Percentiles rank a stretch among this genome's conserved stretches.
These are phyloP conservation scores for Protostelium mycophagum DNA, from an alignment of 78 protist species.

Conservation along the genomic window DNA sequence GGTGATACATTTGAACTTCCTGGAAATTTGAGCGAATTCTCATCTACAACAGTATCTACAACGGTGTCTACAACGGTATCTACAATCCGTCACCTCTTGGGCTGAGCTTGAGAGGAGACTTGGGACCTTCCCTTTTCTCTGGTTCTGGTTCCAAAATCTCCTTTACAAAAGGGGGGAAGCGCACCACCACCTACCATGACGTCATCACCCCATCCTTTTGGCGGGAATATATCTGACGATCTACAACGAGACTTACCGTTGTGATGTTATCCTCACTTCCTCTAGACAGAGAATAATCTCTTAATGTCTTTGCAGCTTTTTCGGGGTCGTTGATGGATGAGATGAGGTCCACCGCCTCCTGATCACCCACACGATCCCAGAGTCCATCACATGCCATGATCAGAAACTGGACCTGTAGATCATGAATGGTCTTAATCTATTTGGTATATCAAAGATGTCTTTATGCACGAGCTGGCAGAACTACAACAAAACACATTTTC, in stretches of 20 bases:
- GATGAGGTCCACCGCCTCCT: conserved; percentile 60
- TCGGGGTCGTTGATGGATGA: conserved; percentile 56
- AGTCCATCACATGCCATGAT: conserved; percentile 63
- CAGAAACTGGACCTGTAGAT: conserved; percentile 17
- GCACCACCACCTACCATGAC: too few relatives aligned
- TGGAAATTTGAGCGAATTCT: too few relatives aligned
- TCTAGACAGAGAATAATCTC: conserved; percentile 63
- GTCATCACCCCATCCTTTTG: too few relatives aligned
- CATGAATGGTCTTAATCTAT: neutral
- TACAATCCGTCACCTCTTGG: too few relatives aligned
- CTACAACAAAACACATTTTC: neutral
- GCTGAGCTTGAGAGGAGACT: too few relatives aligned
- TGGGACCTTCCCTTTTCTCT: too few relatives aligned
- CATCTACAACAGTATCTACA: too few relatives aligned
- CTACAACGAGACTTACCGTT: conserved; percentile 41
- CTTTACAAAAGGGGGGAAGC: too few relatives aligned
- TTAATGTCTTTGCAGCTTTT: conserved; percentile 59
- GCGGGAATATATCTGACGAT: too few relatives aligned
- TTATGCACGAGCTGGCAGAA: conserved; percentile 28
- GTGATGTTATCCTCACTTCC: conserved; percentile 79
- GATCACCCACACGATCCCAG: conserved; percentile 76
- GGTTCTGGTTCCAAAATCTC: too few relatives aligned
- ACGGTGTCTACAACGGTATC: too few relatives aligned
- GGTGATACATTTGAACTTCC: too few relatives aligned
- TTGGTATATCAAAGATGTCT: neutral